Evolutionary conservation across 2,329 filamentous ascomycete genomes (phyloP).

Genomic region (Madurella mycetomatis): DNA sequence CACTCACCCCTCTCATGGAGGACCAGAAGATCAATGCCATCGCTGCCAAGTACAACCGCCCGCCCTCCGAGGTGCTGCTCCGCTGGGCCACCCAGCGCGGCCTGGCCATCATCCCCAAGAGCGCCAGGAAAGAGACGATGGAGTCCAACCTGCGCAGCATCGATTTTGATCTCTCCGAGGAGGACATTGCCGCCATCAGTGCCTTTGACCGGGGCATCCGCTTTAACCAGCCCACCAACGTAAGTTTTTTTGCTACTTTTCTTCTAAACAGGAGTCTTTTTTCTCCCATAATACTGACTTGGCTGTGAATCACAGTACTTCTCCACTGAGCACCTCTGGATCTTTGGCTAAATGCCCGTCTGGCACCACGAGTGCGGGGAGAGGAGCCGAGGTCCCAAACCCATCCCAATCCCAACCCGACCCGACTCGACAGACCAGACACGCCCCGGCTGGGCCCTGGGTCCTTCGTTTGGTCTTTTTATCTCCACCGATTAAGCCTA

Average conservation of each 20-base stretch:
- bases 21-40: constrained; percentile 60
- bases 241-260: constrained; percentile 14
- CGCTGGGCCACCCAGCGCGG: constrained; percentile 83
- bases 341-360: constrained; percentile 45
- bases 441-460: not conserved
- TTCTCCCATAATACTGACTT: not conserved
- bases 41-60: constrained; percentile 66
- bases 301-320: constrained; percentile 43
- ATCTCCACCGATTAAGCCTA: not conserved
- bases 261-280: not conserved
- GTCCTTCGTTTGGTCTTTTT: not conserved
- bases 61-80: constrained; percentile 74
- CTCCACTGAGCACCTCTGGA: constrained; percentile 51
- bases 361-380: not conserved
- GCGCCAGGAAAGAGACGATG: constrained; percentile 50
- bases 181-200: constrained; percentile 64
- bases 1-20: constrained; percentile 66
- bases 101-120: constrained; percentile 80
- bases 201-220: constrained; percentile 61
- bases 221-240: constrained; percentile 65
- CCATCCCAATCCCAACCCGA: not conserved
- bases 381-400: not conserved
- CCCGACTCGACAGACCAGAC: constrained; percentile 1
- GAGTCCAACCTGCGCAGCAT: constrained; percentile 63
- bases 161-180: constrained; percentile 60